phyloP scores from a whole-genome alignment of 768 basidiomycete species.

The Lentinula detonsa region DNA sequence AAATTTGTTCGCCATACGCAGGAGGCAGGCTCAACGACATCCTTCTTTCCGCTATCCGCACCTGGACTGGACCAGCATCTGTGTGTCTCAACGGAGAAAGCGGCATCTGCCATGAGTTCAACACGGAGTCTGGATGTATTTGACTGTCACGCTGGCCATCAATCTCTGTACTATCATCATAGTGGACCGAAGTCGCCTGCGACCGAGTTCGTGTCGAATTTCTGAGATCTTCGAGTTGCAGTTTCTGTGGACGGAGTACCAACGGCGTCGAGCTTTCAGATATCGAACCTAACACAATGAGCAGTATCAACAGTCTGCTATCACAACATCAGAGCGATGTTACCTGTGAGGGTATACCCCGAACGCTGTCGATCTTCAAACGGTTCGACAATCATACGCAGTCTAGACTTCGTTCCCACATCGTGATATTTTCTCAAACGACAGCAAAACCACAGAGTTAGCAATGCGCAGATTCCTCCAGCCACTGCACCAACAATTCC shows the following conservation, averaged over 20 bases:
- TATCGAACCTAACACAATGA: background rate
- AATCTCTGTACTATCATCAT: background rate
- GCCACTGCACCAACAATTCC: background rate
- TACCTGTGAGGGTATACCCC: background rate
- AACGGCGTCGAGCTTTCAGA: background rate
- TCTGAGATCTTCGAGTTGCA: background rate
- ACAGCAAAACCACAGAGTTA: background rate
- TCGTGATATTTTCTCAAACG: background rate
- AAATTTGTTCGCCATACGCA: constrained; percentile 15
- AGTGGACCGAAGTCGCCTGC: background rate
- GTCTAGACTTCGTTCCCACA: background rate
- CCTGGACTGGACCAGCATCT: constrained; percentile 14
- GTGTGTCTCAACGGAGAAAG: constrained; percentile 9
- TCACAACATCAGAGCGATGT: background rate
- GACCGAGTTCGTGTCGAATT: background rate
- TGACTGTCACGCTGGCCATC: background rate
- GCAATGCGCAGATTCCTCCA: background rate
- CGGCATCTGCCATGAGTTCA: background rate
- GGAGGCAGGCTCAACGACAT: constrained; percentile 13
- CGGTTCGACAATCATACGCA: background rate
- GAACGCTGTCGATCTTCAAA: background rate
- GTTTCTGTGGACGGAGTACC: background rate
- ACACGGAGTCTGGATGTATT: background rate
- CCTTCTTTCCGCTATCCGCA: constrained; percentile 3
- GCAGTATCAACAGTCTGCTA: background rate